These are phyloP conservation scores for Parachaetomium inaequale DNA, from an alignment of 495 filamentous ascomycete genomes.

Conservation along the genomic window DNA sequence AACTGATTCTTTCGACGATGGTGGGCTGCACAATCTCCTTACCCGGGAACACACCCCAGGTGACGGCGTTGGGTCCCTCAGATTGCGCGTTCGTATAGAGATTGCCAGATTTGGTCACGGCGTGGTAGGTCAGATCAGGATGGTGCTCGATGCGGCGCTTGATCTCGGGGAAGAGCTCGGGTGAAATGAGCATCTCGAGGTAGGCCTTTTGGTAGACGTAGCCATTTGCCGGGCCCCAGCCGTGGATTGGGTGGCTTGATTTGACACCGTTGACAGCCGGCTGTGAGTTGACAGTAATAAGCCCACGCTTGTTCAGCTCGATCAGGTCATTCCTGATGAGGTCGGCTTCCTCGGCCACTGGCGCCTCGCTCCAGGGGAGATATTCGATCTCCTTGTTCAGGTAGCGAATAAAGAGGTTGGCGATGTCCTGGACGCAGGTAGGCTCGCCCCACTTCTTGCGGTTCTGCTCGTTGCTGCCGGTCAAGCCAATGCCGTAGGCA, in stretches of 20 bases:
- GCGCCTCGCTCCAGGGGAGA: slow-evolving; percentile 91
- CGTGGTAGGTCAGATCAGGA: slow-evolving; percentile 85
- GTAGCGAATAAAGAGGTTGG: slow-evolving; percentile 78
- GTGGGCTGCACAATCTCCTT: slow-evolving; percentile 99
- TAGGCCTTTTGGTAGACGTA: slow-evolving; percentile 99
- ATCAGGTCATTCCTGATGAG: slow-evolving; percentile 72
- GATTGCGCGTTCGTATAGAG: slow-evolving; percentile 79
- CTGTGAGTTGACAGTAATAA: slow-evolving; percentile 97
- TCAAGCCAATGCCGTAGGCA: slow-evolving; percentile 89
- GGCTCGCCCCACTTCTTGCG: slow-evolving; percentile 93
- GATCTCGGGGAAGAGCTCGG: slow-evolving; percentile 72
- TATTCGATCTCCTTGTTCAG: slow-evolving; percentile 73
- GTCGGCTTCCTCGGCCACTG: slow-evolving; percentile 76
- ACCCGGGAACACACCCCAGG: slow-evolving; percentile 98
- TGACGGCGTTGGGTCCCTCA: slow-evolving; percentile 91
- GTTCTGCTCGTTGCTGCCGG: slow-evolving; percentile 96
- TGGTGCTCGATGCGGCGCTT: slow-evolving; percentile 74
- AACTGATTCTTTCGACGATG: slow-evolving; percentile 97
- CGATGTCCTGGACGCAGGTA: slow-evolving; percentile 70
- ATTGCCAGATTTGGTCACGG: slow-evolving; percentile 74
- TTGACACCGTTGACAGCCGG: slow-evolving; percentile 91
- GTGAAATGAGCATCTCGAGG: slow-evolving; percentile 81
- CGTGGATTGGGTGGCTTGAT: slow-evolving; percentile 79
- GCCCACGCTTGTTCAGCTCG: slow-evolving; percentile 74
- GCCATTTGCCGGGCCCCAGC: slow-evolving; percentile 92